These are phyloP conservation scores for Exserohilum rostratum DNA, from an alignment of 2,329 filamentous ascomycete species.

Conservation along the genomic window DNA sequence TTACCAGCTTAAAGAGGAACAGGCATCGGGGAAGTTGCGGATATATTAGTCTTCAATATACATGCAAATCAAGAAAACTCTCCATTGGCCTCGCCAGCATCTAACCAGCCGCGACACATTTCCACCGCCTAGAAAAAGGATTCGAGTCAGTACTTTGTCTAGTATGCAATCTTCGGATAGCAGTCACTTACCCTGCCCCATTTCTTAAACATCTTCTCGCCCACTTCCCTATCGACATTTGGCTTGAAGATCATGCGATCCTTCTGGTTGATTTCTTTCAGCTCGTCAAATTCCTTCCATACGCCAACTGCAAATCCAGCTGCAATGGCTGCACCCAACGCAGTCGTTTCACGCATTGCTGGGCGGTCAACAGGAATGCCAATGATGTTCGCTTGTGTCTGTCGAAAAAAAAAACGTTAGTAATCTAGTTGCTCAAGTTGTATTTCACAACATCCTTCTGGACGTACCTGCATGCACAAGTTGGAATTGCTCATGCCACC, in stretches of 20 bases:
- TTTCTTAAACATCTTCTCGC: slow-evolving; percentile 67
- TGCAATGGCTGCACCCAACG: slow-evolving; percentile 85
- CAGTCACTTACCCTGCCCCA: slow-evolving; percentile 64
- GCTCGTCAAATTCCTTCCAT: slow-evolving; percentile 76
- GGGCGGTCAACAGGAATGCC: slow-evolving; percentile 83
- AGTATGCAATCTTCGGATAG: neutral
- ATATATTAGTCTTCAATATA: slow-evolving; percentile 33
- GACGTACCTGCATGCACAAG: slow-evolving; percentile 75
- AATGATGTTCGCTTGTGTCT: slow-evolving; percentile 83
- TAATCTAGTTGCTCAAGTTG: neutral
- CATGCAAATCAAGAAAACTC: slow-evolving; percentile 35
- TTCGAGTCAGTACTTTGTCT: slow-evolving; percentile 10
- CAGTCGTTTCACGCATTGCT: slow-evolving; percentile 88
- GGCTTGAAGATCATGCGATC: slow-evolving; percentile 75
- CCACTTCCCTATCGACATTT: slow-evolving; percentile 63
- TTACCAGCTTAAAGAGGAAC: neutral
- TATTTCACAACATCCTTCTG: neutral
- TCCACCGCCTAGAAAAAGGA: slow-evolving; percentile 62
- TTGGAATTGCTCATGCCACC: slow-evolving; percentile 89
- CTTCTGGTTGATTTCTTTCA: slow-evolving; percentile 73
- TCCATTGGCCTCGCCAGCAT: slow-evolving; percentile 49
- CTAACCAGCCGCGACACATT: slow-evolving; percentile 77
- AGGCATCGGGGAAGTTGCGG: slow-evolving; percentile 28
- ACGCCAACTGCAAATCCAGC: slow-evolving; percentile 83
- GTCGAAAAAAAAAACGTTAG: slow-evolving; percentile 21